A percentile compares a stretch with the other conserved stretches of the same genome.
phyloP scores from a whole-genome alignment of 1,284 basidiomycete genomes.

The Ustilago hordei region DNA sequence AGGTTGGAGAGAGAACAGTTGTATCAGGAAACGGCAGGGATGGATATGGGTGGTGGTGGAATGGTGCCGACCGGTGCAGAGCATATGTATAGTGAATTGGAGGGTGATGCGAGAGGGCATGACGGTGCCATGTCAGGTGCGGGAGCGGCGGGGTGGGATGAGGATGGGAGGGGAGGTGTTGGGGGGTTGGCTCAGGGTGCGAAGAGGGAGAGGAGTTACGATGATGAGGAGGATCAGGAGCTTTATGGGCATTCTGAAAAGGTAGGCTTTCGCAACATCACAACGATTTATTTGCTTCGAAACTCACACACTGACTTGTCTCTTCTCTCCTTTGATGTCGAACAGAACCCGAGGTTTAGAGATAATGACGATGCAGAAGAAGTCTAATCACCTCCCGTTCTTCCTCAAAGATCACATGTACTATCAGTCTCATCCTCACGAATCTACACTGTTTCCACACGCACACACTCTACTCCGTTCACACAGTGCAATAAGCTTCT shows the following conservation, averaged over 20 bases:
- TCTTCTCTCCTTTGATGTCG: background rate
- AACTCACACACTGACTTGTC: background rate
- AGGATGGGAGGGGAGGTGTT: background rate
- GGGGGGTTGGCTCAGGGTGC: conserved; percentile 52
- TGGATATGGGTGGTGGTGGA: conserved; percentile 42
- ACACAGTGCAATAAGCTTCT: background rate
- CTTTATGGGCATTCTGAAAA: conserved; percentile 40
- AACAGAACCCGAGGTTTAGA: conserved; percentile 68
- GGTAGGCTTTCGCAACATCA: background rate
- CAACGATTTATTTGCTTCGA: background rate
- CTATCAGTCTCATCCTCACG: background rate
- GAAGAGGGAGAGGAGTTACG: conserved; percentile 75
- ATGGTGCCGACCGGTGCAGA: conserved; percentile 50
- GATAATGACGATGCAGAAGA: conserved; percentile 67
- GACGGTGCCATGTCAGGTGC: conserved; percentile 1
- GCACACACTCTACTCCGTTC: background rate
- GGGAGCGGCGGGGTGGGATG: background rate
- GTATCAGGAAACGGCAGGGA: conserved; percentile 76
- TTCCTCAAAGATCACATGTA: background rate
- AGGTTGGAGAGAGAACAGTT: conserved; percentile 83
- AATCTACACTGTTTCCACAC: background rate
- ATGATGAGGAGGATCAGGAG: conserved; percentile 41
- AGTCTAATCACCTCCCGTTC: background rate
- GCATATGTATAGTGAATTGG: conserved; percentile 47
- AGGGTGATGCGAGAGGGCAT: conserved; percentile 38